Evolutionary conservation across 768 basidiomycete genomes (phyloP), one percentile per base, ranked within the genome.

Genomic region (Lentinula sp.): DNA sequence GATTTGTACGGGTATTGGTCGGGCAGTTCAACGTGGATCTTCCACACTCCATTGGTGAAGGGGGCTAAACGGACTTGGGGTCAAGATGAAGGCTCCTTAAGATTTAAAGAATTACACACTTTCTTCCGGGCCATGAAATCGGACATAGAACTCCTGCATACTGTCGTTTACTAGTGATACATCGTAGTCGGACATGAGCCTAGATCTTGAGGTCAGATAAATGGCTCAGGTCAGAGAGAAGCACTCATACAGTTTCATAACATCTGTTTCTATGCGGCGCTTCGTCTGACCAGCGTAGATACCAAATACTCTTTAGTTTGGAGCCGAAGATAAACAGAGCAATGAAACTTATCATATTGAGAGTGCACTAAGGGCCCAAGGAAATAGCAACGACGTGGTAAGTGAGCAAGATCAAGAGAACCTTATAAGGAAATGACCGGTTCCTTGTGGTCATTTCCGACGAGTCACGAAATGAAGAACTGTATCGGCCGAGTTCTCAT

Each of bases 1-100:
- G 93, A 96, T 76, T 98, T 98, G 85, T 90, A 99, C 2, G 97
- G 97, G 71, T 98, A 99, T 74, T 97, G 94, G 65, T 98, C 94
- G 23, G 96, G 97, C 20, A 99, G 82, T 72, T 99, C 97, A 61
- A 99, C 97, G 69, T 99, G 97, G 63, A 99, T 95, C 83, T 96
- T 97, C 97, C 97, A 99, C 59, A 95, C 90, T 41, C 97, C 97
- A 43, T 92, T 91, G n/a, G 91, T 87, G 70, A 98, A 98, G 6
- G 96, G 96, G 60, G 97, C 96, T 98, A 65, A 62, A 59, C 45
- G 51, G 35, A 43, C n/a, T 18, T 5, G 50, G 39, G 18, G 54
- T 39, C 16, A 32, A 39, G 13, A 36, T 32, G n/a, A 12, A 46
- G 23, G 54, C 49, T 49, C 45, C 32, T 48, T 58, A 12, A 16